phyloP scores from a whole-genome alignment of 2,329 filamentous ascomycete genomes.

The Sarocladium strictum region DNA sequence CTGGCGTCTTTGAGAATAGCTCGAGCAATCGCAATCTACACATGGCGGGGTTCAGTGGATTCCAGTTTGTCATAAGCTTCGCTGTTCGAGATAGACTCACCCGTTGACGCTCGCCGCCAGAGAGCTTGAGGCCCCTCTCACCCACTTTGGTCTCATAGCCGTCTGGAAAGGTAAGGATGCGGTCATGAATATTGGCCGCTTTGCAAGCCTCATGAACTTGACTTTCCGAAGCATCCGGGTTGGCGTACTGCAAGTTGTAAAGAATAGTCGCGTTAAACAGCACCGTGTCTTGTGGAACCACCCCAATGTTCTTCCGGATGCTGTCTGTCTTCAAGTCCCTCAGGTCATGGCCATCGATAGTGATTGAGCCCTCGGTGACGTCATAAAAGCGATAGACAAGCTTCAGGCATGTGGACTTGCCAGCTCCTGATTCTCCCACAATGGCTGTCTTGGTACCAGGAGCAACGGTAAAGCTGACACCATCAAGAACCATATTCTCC shows the following conservation, averaged over 20 bases:
- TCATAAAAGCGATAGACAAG: conserved; percentile 48
- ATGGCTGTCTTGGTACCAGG: conserved; percentile 41
- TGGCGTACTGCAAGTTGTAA: conserved; percentile 50
- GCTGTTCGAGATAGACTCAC: conserved; percentile 23
- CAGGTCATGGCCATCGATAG: conserved; percentile 40
- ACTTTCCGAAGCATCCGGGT: conserved; percentile 39
- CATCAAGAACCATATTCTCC: conserved; percentile 28
- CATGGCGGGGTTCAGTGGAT: background rate
- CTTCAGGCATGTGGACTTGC: conserved; percentile 43
- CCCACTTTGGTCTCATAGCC: conserved; percentile 48
- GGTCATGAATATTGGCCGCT: conserved; percentile 48
- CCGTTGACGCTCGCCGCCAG: conserved; percentile 55
- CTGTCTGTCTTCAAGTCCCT: conserved; percentile 33
- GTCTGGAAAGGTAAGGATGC: conserved; percentile 46
- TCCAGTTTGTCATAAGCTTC: background rate
- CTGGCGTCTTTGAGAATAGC: conserved; percentile 64
- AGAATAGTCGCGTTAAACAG: conserved; percentile 50
- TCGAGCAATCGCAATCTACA: conserved; percentile 49
- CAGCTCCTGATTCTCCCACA: conserved; percentile 39
- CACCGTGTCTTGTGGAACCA: conserved; percentile 39
- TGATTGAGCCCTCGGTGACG: conserved; percentile 36
- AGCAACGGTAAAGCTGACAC: conserved; percentile 34
- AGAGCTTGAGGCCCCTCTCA: conserved; percentile 47
- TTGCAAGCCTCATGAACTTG: conserved; percentile 46
- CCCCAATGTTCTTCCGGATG: conserved; percentile 35